A percentile compares a stretch with the other conserved stretches of the same genome.
Conservation (phyloP, 805 yeast species). For the Phaffomyces thermotolerans region DNA sequence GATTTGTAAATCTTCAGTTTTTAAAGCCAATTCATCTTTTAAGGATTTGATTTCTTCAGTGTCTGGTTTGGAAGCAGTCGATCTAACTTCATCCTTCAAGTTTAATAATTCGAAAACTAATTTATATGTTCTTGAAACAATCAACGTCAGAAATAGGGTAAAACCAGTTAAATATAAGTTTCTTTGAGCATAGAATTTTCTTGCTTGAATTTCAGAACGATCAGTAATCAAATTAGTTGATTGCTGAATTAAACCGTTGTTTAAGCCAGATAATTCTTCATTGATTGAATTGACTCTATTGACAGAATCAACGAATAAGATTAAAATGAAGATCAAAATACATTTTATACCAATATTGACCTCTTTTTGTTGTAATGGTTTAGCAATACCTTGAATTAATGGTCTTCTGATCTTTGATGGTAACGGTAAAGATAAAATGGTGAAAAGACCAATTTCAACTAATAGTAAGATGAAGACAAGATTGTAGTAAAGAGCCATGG, state of each 20-base stretch:
- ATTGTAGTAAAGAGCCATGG: slow-evolving; percentile 27
- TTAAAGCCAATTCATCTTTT: slow-evolving; percentile 27
- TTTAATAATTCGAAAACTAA: slow-evolving; percentile 67
- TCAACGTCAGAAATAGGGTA: slow-evolving; percentile 82
- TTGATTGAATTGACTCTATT: slow-evolving; percentile 71
- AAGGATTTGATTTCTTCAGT: slow-evolving; percentile 16
- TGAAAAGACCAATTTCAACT: slow-evolving; percentile 71
- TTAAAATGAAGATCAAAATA: slow-evolving; percentile 71
- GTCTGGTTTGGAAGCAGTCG: slow-evolving; percentile 25
- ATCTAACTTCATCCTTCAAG: slow-evolving; percentile 53
- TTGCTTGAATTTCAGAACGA: slow-evolving; percentile 78
- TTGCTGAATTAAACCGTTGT: slow-evolving; percentile 7
- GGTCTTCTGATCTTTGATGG: slow-evolving; percentile 71
- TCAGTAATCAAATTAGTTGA: slow-evolving; percentile 30
- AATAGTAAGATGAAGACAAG: slow-evolving; percentile 65
- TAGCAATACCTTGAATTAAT: slow-evolving; percentile 51
- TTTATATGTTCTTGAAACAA: slow-evolving; percentile 76
- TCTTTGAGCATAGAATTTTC: slow-evolving; percentile 93
- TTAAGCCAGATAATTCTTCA: slow-evolving; percentile 44
- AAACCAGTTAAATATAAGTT: slow-evolving; percentile 94
- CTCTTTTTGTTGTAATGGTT: slow-evolving; percentile 64
- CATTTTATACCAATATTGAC: slow-evolving; percentile 76
- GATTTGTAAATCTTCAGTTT: slow-evolving; percentile 56
- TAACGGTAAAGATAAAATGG: slow-evolving; percentile 75
- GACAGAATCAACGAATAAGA: slow-evolving; percentile 82